Evolutionary conservation across 768 basidiomycete species (phyloP).

Genomic region (Hericium coralloides): DNA sequence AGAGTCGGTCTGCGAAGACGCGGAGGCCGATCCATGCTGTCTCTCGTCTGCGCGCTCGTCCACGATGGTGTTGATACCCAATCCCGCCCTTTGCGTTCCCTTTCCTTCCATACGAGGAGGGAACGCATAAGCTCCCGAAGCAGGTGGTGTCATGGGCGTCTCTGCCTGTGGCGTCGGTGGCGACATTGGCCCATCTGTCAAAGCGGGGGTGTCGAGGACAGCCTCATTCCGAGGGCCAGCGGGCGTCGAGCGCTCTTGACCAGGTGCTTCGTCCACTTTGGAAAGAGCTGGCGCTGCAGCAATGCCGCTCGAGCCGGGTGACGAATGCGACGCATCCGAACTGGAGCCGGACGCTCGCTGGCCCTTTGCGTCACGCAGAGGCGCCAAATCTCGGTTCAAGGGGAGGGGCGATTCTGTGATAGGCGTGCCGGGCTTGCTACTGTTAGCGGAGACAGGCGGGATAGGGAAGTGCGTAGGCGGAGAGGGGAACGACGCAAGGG

Average conservation of each 20-base stretch:
- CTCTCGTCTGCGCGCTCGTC: not conserved
- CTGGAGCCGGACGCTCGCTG: constrained; percentile 1
- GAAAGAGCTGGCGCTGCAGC: not conserved
- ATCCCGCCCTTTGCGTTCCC: not conserved
- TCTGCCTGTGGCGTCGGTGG: not conserved
- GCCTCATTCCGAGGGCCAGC: not conserved
- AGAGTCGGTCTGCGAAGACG: not conserved
- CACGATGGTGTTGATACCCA: not conserved
- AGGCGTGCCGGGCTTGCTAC: constrained; percentile 7
- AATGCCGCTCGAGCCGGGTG: not conserved
- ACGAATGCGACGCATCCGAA: constrained; percentile 5
- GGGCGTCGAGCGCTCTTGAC: constrained; percentile 1
- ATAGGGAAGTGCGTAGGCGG: constrained; percentile 68
- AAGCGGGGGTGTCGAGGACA: not conserved
- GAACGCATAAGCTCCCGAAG: not conserved
- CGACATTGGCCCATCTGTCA: not conserved
- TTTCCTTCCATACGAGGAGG: too few species aligned
- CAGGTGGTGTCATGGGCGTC: not conserved
- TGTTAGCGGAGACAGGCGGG: constrained; percentile 30
- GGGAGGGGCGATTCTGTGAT: not conserved
- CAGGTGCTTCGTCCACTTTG: constrained; percentile 6
- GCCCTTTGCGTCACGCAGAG: not conserved
- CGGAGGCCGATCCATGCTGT: not conserved
- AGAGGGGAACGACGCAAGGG: constrained; percentile 63
- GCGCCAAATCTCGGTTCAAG: not conserved